Evolutionary conservation across 768 basidiomycete species (phyloP), one percentile per base, ranked within the genome.

Genomic region (Rossbeevera mucosa): DNA sequence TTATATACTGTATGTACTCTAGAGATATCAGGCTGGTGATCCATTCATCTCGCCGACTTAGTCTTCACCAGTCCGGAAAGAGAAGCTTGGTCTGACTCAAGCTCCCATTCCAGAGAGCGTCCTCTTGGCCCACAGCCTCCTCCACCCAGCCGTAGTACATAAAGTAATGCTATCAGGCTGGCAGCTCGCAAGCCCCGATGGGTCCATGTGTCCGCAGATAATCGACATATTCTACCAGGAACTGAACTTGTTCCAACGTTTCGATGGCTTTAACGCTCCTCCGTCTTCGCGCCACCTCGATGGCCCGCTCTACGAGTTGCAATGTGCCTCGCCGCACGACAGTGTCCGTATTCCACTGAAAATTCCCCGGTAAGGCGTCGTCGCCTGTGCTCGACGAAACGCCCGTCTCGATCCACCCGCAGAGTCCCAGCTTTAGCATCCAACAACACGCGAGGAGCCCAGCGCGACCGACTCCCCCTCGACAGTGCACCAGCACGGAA

Each of bases 391-490:
- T 49, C 11, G 55, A 46, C n/a, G 49, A 8, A 7, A 51, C 9
- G 42, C 63, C 59, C 44, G 55, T 59, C 25, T 74, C 71, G 50
- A 79, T 71, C 83, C 81, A 88, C 24, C 83, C 89, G 62, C 80
- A 94, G n/a, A 96, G 76, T 4, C 94, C 94, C 55, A 96, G 82
- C 67, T 90, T 91, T 53, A 95, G 76, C 65, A 90, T 78, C 94
- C 94, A 97, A 62, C 89, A 92, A 59, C 87, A 91, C 2, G 93
- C 94, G 42, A 97, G 77, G 22, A 97, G 77, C 1, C 94, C 95
- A 0, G 94, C 95, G 16, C 94, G 81, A 3, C 94, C 94, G 7
- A 98, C 88, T 4, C 95, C 95, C 14, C 94, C 94, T 16, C 94
- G 82, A 65, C 95, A 98, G 60, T 97, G 95, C 12, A 87, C 88